Evolutionary conservation across 306 rosid species (phyloP).

Genomic region (Crotalaria pallida): DNA sequence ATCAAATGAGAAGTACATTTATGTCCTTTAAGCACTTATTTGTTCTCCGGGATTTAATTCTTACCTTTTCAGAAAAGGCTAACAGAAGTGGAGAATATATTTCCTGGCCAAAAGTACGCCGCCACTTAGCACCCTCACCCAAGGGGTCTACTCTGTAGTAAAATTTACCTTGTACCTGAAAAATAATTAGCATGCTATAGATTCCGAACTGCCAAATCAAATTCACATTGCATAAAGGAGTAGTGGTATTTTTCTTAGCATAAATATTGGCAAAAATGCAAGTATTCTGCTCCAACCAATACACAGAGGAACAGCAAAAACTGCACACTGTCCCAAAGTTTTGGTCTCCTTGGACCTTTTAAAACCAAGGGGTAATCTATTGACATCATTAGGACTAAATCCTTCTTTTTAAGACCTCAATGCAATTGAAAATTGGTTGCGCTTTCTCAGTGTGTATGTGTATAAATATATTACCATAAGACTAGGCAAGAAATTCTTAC

Average conservation of each 20-base stretch:
- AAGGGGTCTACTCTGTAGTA: constrained; percentile 73
- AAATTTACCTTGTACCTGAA: constrained; percentile 76
- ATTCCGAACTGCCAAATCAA: neutral
- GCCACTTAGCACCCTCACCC: constrained; percentile 95
- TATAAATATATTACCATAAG: too few species aligned
- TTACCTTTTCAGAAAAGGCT: constrained; percentile 87
- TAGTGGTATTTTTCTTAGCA: neutral
- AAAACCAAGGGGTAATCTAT: neutral
- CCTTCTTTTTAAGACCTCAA: neutral
- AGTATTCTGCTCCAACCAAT: neutral
- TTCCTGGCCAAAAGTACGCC: constrained; percentile 93
- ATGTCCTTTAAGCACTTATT: neutral
- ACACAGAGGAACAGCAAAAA: neutral
- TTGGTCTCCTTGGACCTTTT: neutral
- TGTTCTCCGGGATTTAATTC: constrained; percentile 11
- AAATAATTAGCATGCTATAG: constrained; percentile 5
- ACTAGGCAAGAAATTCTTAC: constrained; percentile 44
- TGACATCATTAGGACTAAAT: neutral
- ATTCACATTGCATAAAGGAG: neutral
- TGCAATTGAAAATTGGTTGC: neutral
- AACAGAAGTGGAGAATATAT: constrained; percentile 88
- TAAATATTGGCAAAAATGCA: neutral
- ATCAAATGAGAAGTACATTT: neutral
- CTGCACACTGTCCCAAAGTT: neutral
- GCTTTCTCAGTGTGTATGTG: neutral